Evolutionary conservation across 169 alveolate species (phyloP), one percentile per base, ranked within the genome.

Genomic region (Nephromyces sp.): DNA sequence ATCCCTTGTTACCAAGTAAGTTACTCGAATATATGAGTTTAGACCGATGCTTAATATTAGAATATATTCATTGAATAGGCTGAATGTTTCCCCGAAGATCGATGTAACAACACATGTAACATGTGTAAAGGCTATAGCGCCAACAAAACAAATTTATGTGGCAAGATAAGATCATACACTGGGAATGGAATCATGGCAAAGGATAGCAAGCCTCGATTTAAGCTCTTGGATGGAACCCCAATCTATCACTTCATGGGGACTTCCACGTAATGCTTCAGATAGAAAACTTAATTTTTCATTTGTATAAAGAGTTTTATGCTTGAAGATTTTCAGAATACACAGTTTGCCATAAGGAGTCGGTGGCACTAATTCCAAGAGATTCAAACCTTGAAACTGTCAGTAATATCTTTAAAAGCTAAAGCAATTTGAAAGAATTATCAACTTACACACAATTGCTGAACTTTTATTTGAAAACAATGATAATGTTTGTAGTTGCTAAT

Each of bases 211-310:
- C 43, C 92, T 3, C 81, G 96, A 74, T 91, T 89, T 73, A n/a
- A 70, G 4, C 84, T 80, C 72, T 70, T 81, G 70, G 90, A 87
- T 52, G 92, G 93, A 66, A 74, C 85, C 51, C 78, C 84, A 1
- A 65, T 89, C 52, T 86, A 66, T 72, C 96, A 91, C 77, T 91
- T 87, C 75, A 88, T 88, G 90, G 96, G 96, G 31, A 71, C 84
- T 34, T 84, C 93, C 30, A 63, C 87, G 78, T 72, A 24, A 61
- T 6, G 15, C 70, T 5, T 66, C 21, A 5, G n/a, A 5, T 8
- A 25, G 6, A 67, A 24, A 24, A 32, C 68, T 1, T 28, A 24
- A 1, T 1, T 15, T 69, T 32, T 2, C 8, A 69, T 32, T 32
- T 8, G 61, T 51, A 1, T 53, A 29, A 1, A 82, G 77, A 15